These are phyloP conservation scores for Remersonia thermophila DNA, from an alignment of 2,329 filamentous ascomycete genomes.

Conservation along the genomic window DNA sequence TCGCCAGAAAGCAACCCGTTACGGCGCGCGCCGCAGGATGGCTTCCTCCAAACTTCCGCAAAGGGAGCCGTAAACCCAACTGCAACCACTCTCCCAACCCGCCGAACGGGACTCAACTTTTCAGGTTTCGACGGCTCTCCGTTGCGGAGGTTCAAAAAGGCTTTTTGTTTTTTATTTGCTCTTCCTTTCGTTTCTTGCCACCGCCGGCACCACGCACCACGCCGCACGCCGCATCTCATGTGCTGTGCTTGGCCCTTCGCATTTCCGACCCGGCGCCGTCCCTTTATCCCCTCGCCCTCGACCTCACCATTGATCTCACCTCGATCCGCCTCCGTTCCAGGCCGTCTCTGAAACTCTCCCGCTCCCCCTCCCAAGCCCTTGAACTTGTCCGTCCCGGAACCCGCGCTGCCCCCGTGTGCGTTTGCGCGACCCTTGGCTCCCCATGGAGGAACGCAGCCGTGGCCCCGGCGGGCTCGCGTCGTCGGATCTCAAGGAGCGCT, in stretches of 20 bases:
- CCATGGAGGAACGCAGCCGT: constrained; percentile 20
- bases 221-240: constrained; percentile 7
- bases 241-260: constrained; percentile 8
- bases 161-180: background rate
- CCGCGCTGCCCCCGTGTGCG: background rate
- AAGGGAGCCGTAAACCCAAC: too few relatives aligned
- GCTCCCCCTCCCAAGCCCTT: too few relatives aligned
- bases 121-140: too few relatives aligned
- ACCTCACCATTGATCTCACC: background rate
- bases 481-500: constrained; percentile 31
- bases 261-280: background rate
- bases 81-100: too few relatives aligned
- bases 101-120: too few relatives aligned
- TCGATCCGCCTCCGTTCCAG: background rate
- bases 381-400: too few relatives aligned
- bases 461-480: constrained; percentile 12
- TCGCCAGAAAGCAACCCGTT: too few relatives aligned
- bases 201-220: background rate
- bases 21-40: too few relatives aligned
- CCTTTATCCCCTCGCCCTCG: background rate
- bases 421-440: constrained; percentile 8
- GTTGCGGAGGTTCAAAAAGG: too few relatives aligned
- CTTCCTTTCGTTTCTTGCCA: background rate
- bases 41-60: too few relatives aligned
- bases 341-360: too few relatives aligned